phyloP scores from a whole-genome alignment of 2,329 filamentous ascomycete species.

The Verticillium isaacii region DNA sequence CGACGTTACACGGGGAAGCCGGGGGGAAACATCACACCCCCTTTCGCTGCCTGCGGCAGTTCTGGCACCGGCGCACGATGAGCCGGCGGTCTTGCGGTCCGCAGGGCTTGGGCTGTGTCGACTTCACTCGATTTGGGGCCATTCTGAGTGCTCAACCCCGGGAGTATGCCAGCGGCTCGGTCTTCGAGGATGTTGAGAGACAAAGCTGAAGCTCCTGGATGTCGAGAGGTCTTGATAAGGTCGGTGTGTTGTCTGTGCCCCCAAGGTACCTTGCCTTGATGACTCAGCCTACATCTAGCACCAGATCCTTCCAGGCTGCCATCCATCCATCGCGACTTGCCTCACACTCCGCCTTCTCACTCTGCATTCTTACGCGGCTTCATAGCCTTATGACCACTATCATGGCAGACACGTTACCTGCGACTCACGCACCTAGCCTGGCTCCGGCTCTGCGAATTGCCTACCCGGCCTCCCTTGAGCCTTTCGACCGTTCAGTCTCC shows the following conservation, averaged over 20 bases:
- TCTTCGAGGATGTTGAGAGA: not conserved
- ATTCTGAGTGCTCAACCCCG: not conserved
- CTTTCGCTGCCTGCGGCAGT: not conserved
- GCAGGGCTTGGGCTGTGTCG: not conserved
- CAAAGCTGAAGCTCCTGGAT: not conserved
- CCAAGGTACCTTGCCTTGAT: not conserved
- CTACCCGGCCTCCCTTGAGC: constrained; percentile 11
- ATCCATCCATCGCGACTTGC: not conserved
- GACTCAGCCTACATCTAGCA: not conserved
- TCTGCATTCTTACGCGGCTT: not conserved
- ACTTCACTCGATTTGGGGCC: not conserved
- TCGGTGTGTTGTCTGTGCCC: not conserved
- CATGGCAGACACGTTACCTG: not conserved
- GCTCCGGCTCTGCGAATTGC: constrained; percentile 11
- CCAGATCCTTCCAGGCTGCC: not conserved
- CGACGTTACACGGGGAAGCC: not conserved
- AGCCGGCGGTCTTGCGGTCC: not conserved
- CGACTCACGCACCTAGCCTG: not conserved
- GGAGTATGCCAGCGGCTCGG: not conserved
- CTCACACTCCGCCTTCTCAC: not conserved
- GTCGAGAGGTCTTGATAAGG: not conserved
- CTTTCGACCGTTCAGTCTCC: constrained; percentile 11
- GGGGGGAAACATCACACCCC: not conserved
- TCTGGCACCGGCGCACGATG: not conserved
- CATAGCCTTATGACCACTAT: not conserved